phyloP scores from a whole-genome alignment of 257 asterid genomes.

The Marsdenia floribunda region DNA sequence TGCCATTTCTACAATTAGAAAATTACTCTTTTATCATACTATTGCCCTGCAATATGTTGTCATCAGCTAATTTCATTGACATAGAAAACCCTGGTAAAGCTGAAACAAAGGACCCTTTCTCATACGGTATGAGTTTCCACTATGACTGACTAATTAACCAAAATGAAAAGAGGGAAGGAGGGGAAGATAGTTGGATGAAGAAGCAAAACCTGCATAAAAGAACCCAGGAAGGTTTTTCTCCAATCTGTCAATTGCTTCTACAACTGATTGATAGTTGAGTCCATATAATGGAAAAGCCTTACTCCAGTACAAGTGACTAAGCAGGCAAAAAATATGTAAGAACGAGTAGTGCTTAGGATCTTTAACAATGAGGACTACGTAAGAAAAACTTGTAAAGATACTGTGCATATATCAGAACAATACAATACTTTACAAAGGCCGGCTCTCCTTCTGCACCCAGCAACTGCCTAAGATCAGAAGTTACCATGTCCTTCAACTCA shows the following conservation, averaged over 20 bases:
- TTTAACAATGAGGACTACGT: neutral
- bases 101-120: neutral
- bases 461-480: conserved; percentile 73
- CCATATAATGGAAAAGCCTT: conserved; percentile 87
- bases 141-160: conserved; percentile 2
- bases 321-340: conserved; percentile 30
- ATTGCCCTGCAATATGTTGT: neutral
- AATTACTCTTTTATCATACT: neutral
- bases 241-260: conserved; percentile 71
- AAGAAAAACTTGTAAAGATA: neutral
- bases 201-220: conserved; percentile 73
- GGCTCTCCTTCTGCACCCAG: conserved; percentile 90
- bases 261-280: conserved; percentile 49
- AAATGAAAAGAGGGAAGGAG: neutral
- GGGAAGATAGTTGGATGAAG: neutral
- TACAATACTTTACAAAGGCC: conserved; percentile 50
- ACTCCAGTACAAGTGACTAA: conserved; percentile 79
- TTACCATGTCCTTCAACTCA: conserved; percentile 64
- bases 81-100: neutral
- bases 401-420: neutral
- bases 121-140: neutral
- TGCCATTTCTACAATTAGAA: neutral
- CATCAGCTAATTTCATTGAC: neutral
- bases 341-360: conserved; percentile 3
- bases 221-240: conserved; percentile 80